Conservation (phyloP, 2,329 filamentous ascomycete genomes). For the Blastomyces silverae region DNA sequence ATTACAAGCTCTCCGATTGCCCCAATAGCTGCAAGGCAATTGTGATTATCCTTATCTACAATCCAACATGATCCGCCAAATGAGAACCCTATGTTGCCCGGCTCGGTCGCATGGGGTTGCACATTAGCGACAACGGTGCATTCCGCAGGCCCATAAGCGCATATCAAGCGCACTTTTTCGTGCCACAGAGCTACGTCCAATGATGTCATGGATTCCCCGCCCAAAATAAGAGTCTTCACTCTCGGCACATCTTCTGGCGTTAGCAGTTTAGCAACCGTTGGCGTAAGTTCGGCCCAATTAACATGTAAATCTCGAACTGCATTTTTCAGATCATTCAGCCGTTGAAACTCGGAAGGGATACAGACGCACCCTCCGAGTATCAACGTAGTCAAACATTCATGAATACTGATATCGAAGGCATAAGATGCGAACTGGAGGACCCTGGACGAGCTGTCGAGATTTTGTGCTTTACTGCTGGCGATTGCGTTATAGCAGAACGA, state of each 20-base stretch:
- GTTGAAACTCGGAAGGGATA: constrained; percentile 21
- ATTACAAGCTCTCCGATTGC: constrained; percentile 38
- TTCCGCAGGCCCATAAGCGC: constrained; percentile 27
- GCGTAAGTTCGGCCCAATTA: constrained; percentile 50
- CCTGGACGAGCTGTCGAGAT: constrained; percentile 24
- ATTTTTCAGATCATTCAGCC: constrained; percentile 35
- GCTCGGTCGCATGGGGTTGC: constrained; percentile 1
- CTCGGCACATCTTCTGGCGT: constrained; percentile 31
- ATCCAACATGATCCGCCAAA: constrained; percentile 23
- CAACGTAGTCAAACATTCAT: constrained; percentile 34
- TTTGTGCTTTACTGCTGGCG: constrained; percentile 26
- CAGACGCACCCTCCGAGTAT: constrained; percentile 38
- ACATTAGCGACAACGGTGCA: constrained; percentile 14
- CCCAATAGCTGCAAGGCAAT: constrained; percentile 30
- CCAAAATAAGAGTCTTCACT: constrained; percentile 31
- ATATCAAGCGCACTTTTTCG: constrained; percentile 33
- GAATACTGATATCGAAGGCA: constrained; percentile 43
- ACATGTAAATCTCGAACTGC: constrained; percentile 8
- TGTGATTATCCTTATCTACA: constrained; percentile 22
- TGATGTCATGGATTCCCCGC: constrained; percentile 31
- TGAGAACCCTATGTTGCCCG: constrained; percentile 19
- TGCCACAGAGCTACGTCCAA: constrained; percentile 28
- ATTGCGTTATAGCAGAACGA: constrained; percentile 34
- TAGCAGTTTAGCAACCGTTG: constrained; percentile 44
- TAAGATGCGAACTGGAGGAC: constrained; percentile 41